Evolutionary conservation across 768 basidiomycete species (phyloP), one percentile per base, ranked within the genome.

Genomic region (Vararia minispora): DNA sequence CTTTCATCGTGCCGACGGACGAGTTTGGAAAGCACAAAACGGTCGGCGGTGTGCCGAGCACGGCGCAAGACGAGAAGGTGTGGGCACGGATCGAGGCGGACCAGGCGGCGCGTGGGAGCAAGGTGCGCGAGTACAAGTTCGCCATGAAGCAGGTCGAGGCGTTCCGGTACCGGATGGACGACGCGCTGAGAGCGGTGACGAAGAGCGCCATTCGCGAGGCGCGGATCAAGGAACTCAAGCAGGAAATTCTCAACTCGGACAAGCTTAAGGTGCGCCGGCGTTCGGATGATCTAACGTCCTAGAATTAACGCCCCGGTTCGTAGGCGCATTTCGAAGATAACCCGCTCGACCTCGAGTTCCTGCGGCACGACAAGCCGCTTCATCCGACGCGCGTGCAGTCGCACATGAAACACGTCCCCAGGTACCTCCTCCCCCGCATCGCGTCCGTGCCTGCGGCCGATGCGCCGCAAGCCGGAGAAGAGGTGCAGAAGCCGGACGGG

Each of bases 251-350:
- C 47, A 92, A 95, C 56, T 92, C 89, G 29, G 90, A 94, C 52
- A 97, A 92, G 60, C 74, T 98, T 33, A 97, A 97, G 75, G 92
- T 91, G 42, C 25, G 72, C 36, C 11, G n/a, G n/a, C n/a, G n/a
- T n/a, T n/a, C n/a, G n/a, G n/a, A n/a, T n/a, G n/a, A n/a, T n/a
- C n/a, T n/a, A n/a, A n/a, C n/a, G n/a, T n/a, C n/a, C n/a, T n/a
- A n/a, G n/a, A n/a, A n/a, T n/a, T n/a, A n/a, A n/a, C n/a, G n/a
- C n/a, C n/a, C n/a, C n/a, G n/a, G n/a, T n/a, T 28, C 16, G 2
- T 51, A 97, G 92, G 89, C 91, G 5, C 94, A 98, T 59, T 97
- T 99, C 46, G 91, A 97, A 53, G 91, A 97, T 53, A 91, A 98
- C 54, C 94, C 94, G 1, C 66, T 87, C 6, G 92, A 97, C 54